Evolutionary conservation across 2,329 filamentous ascomycete species (phyloP).

Genomic region (Colletotrichum orbiculare): DNA sequence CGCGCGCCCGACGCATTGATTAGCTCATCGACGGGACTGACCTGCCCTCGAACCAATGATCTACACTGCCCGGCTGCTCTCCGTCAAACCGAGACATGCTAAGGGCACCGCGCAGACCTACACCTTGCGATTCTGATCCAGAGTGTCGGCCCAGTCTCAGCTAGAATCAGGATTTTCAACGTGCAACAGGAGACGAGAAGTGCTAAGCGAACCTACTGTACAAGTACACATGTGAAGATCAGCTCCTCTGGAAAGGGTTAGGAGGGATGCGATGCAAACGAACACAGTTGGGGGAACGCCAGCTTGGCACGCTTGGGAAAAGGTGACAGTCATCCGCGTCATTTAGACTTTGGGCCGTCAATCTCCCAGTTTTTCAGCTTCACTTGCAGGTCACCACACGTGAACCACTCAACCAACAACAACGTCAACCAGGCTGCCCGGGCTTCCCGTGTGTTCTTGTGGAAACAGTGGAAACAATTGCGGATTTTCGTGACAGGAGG

Average conservation of each 20-base stretch:
- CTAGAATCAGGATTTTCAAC: conserved; percentile 12
- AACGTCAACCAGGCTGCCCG: background rate
- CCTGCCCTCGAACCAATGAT: conserved; percentile 25
- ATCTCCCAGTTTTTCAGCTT: background rate
- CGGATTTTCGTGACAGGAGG: background rate
- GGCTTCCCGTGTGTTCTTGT: conserved; percentile 5
- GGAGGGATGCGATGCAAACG: too few relatives aligned
- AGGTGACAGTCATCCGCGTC: too few relatives aligned
- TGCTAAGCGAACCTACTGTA: background rate
- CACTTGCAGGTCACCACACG: conserved; percentile 2
- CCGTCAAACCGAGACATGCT: conserved; percentile 28
- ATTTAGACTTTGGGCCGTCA: background rate
- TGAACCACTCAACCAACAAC: conserved; percentile 14
- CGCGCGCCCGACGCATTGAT: background rate
- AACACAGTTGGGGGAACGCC: too few relatives aligned
- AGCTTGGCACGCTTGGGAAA: too few relatives aligned
- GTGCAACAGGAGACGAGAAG: conserved; percentile 8
- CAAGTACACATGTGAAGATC: too few relatives aligned
- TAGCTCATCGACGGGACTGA: conserved; percentile 18
- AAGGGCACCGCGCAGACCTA: conserved; percentile 13
- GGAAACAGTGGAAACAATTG: background rate
- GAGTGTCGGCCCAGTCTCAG: conserved; percentile 23
- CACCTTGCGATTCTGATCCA: conserved; percentile 4
- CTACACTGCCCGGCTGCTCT: conserved; percentile 3
- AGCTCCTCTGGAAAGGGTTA: too few relatives aligned